A percentile compares a stretch with the other conserved stretches of the same genome.
These are phyloP conservation scores for Trapa incisa DNA, from an alignment of 345 rosid species.

Conservation along the genomic window DNA sequence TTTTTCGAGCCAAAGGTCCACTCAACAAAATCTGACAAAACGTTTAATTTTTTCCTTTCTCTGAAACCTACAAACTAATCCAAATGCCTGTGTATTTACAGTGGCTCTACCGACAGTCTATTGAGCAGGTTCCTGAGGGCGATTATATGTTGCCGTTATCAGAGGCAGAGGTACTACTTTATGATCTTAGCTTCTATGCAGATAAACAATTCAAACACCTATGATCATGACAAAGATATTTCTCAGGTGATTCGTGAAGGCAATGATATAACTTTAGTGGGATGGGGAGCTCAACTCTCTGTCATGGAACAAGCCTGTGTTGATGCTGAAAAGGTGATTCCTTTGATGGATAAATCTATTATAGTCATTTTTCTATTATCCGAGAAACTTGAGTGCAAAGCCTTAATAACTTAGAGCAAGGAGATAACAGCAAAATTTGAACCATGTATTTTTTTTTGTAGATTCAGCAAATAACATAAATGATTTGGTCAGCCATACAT, in stretches of 20 bases:
- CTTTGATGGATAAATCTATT: neutral
- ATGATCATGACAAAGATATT: constrained; percentile 6
- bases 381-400: neutral
- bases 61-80: constrained; percentile 2
- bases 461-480: neutral
- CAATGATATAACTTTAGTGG: constrained; percentile 74
- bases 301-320: constrained; percentile 75
- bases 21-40: neutral
- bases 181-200: neutral
- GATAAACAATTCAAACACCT: constrained; percentile 7
- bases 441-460: neutral
- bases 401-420: neutral
- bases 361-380: neutral
- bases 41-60: neutral
- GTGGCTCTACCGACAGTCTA: constrained; percentile 88
- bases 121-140: constrained; percentile 78
- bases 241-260: constrained; percentile 70
- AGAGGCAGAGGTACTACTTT: constrained; percentile 56
- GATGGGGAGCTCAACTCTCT: constrained; percentile 94
- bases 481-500: neutral
- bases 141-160: constrained; percentile 88
- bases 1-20: constrained; percentile 85
- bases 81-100: constrained; percentile 16
- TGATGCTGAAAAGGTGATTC: constrained; percentile 56
- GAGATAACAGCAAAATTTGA: neutral